phyloP scores from a whole-genome alignment of 352 stramenopile species.

The Globisporangium lucens region DNA sequence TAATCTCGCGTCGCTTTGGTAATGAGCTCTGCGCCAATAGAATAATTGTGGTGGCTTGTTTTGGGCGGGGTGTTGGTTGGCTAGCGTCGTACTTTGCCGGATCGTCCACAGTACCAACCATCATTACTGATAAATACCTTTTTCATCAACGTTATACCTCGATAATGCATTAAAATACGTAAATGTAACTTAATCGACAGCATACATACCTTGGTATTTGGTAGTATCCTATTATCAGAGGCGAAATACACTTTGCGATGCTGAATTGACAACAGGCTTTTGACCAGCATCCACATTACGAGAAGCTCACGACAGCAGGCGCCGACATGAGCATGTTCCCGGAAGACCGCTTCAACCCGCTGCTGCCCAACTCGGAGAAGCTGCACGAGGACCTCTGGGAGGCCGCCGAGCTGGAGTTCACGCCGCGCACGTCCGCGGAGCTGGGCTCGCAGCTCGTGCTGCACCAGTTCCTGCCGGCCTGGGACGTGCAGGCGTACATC shows the following conservation, averaged over 20 bases:
- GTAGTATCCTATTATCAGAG: neutral
- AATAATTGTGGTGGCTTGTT: neutral
- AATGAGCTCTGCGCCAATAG: constrained; percentile 19
- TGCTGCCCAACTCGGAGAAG: constrained; percentile 62
- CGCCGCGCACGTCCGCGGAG: constrained; percentile 68
- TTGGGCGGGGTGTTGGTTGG: constrained; percentile 3
- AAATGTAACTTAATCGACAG: too few species aligned
- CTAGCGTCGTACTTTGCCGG: constrained; percentile 18
- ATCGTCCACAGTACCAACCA: neutral
- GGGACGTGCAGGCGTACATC: constrained; percentile 84
- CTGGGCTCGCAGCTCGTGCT: constrained; percentile 66
- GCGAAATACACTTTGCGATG: neutral
- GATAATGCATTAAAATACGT: neutral
- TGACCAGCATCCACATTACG: constrained; percentile 11
- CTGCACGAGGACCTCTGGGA: constrained; percentile 66
- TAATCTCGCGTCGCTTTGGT: neutral
- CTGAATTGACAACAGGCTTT: neutral
- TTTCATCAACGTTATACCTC: neutral
- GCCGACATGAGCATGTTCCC: constrained; percentile 51
- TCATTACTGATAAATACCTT: neutral
- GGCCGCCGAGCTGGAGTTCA: constrained; percentile 44
- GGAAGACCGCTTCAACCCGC: constrained; percentile 78
- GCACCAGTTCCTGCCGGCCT: constrained; percentile 83
- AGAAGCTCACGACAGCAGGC: neutral
- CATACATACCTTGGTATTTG: neutral